Percentiles rank a stretch among this genome's conserved stretches.
phyloP scores from a whole-genome alignment of 192 early-diverging fungal genomes.

The Coemansia umbellata region DNA sequence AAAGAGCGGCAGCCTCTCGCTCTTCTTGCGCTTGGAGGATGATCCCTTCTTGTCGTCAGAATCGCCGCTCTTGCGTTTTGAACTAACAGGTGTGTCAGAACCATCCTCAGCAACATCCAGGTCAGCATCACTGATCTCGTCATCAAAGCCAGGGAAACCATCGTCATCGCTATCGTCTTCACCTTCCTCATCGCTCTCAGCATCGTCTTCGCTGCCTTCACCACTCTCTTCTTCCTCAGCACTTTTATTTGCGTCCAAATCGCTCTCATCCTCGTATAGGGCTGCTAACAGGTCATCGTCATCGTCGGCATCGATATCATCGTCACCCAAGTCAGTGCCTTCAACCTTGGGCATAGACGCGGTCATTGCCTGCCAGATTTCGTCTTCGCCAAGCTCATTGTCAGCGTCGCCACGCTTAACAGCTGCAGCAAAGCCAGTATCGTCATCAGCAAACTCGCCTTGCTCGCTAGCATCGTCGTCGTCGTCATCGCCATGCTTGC shows the following conservation, averaged over 20 bases:
- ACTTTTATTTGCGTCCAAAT: conserved; percentile 45
- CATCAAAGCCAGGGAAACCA: conserved; percentile 26
- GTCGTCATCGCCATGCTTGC: conserved; percentile 18
- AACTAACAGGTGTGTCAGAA: conserved; percentile 6
- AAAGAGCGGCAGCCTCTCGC: conserved; percentile 60
- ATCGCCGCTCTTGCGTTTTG: conserved; percentile 40
- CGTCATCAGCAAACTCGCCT: conserved; percentile 45
- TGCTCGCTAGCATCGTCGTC: conserved; percentile 40
- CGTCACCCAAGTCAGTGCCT: conserved; percentile 50
- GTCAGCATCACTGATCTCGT: conserved; percentile 12
- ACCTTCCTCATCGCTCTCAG: conserved; percentile 47
- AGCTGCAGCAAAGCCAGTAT: conserved; percentile 40
- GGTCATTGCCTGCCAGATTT: conserved; percentile 88
- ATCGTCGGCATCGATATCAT: conserved; percentile 52
- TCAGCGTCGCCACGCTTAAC: conserved; percentile 24
- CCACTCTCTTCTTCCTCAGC: conserved; percentile 51
- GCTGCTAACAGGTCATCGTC: conserved; percentile 51
- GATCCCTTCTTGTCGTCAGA: conserved; percentile 7
- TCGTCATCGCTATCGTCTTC: conserved; percentile 58
- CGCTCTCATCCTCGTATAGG: conserved; percentile 35
- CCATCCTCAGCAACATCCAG: background rate
- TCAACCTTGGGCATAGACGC: conserved; percentile 57
- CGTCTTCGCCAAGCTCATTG: conserved; percentile 70
- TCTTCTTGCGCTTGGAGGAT: conserved; percentile 54
- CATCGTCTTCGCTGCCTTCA: conserved; percentile 46